Percentiles rank a stretch among this genome's conserved stretches.
phyloP scores from a whole-genome alignment of 495 filamentous ascomycete species.

The Xanthoparmelia taractica region DNA sequence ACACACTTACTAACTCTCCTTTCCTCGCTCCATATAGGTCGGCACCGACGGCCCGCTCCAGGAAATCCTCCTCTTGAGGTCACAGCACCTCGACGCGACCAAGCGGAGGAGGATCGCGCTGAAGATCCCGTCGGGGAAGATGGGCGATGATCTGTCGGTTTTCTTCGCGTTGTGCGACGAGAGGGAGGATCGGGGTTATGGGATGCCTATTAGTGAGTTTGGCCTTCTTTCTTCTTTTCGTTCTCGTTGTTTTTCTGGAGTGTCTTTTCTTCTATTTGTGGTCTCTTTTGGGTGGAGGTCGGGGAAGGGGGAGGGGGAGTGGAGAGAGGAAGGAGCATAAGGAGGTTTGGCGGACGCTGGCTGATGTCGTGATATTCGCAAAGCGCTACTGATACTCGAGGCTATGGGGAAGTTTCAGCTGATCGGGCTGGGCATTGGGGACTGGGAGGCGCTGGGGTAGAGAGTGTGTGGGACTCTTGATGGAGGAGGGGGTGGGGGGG shows the following conservation, averaged over 20 bases:
- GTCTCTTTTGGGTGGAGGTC: too few species aligned
- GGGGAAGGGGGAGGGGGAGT: too few species aligned
- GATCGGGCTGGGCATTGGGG: not conserved
- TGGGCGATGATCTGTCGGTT: not conserved
- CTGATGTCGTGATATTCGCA: too few species aligned
- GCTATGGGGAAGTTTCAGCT: not conserved
- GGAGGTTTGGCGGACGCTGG: too few species aligned
- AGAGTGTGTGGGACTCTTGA: too few species aligned
- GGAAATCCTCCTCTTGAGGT: not conserved
- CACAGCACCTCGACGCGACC: not conserved
- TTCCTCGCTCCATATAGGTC: not conserved
- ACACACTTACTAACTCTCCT: too few species aligned
- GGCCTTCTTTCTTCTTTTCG: too few species aligned
- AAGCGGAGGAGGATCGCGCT: not conserved
- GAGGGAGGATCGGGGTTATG: not conserved
- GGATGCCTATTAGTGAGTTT: not conserved
- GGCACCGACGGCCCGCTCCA: not conserved
- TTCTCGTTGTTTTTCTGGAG: too few species aligned
- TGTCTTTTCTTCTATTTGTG: too few species aligned
- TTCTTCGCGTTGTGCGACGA: not conserved
- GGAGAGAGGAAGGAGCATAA: too few species aligned
- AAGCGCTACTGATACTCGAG: not conserved
- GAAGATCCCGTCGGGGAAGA: not conserved
- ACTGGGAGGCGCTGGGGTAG: not conserved
- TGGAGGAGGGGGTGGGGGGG: too few species aligned